phyloP scores from a whole-genome alignment of 345 rosid genomes.

The Dovyalis caffra region DNA sequence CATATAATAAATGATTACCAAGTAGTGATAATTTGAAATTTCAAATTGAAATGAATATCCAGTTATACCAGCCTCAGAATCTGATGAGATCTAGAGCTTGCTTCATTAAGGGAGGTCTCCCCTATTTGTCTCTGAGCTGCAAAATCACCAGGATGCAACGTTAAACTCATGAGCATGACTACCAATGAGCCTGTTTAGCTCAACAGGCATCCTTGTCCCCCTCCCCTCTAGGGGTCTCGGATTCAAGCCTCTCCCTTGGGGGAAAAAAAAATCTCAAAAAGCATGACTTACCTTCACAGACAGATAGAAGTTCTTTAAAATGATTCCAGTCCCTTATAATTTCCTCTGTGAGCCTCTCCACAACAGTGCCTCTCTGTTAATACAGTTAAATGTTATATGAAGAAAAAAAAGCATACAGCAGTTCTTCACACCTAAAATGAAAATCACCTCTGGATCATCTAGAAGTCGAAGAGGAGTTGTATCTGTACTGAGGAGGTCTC shows the following conservation, averaged over 20 bases:
- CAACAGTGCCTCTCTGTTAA: conserved; percentile 80
- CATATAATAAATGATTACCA: conserved; percentile 1
- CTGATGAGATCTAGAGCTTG: conserved; percentile 98
- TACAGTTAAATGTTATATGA: conserved; percentile 22
- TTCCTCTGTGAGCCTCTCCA: conserved; percentile 87
- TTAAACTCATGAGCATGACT: background rate
- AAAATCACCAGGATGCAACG: conserved; percentile 13
- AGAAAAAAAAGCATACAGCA: conserved; percentile 6
- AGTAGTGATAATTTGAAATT: conserved; percentile 2
- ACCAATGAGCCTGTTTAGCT: background rate
- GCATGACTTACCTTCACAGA: conserved; percentile 63
- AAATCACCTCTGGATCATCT: conserved; percentile 88
- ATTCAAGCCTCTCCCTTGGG: background rate
- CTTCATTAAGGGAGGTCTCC: conserved; percentile 86
- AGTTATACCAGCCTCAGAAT: conserved; percentile 75
- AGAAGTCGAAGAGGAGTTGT: conserved; percentile 75
- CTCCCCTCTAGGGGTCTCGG: background rate
- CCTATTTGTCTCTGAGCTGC: conserved; percentile 96
- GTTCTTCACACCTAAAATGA: conserved; percentile 19
- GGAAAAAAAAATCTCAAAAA: conserved; percentile 4
- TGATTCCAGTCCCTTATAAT: conserved; percentile 68
- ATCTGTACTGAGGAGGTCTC: conserved; percentile 79
- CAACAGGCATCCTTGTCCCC: background rate
- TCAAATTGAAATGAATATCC: conserved; percentile 16
- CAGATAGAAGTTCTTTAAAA: conserved; percentile 67